Conservation (phyloP, 202 grass and related monocot genomes). For the Eragrostis tef region DNA sequence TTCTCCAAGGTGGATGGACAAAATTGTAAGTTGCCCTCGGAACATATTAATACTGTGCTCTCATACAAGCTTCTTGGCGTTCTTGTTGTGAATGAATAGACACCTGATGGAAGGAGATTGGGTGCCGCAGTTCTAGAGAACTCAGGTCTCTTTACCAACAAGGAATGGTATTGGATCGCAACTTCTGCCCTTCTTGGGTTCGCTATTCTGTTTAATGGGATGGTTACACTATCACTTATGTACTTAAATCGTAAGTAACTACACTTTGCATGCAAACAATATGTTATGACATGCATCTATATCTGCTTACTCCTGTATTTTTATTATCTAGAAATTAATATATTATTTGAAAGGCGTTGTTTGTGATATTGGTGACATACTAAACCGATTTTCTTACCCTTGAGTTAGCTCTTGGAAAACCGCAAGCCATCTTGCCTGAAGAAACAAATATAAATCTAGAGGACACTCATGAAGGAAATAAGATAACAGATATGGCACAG, state of each 20-base stretch:
- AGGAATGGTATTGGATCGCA: constrained; percentile 88
- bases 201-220: constrained; percentile 73
- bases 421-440: constrained; percentile 68
- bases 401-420: constrained; percentile 65
- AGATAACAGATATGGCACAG: constrained; percentile 35
- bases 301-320: constrained; percentile 21
- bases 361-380: constrained; percentile 11
- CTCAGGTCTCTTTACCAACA: constrained; percentile 58
- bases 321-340: background rate
- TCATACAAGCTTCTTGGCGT: constrained; percentile 37
- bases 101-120: constrained; percentile 73
- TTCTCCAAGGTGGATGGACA: constrained; percentile 83
- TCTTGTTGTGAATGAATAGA: constrained; percentile 48
- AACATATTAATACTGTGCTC: constrained; percentile 7
- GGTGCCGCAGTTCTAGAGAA: constrained; percentile 85
- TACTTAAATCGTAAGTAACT: constrained; percentile 81
- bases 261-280: constrained; percentile 22
- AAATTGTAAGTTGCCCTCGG: constrained; percentile 54
- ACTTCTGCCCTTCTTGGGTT: constrained; percentile 78
- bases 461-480: constrained; percentile 30
- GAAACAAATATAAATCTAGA: constrained; percentile 52
- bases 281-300: constrained; percentile 27
- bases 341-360: constrained; percentile 11
- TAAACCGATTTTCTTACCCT: constrained; percentile 21
- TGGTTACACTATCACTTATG: constrained; percentile 68